Percentiles rank a stretch among this genome's conserved stretches.
phyloP scores from a whole-genome alignment of 2,329 filamentous ascomycete genomes.

The Hypoxylon sp. region DNA sequence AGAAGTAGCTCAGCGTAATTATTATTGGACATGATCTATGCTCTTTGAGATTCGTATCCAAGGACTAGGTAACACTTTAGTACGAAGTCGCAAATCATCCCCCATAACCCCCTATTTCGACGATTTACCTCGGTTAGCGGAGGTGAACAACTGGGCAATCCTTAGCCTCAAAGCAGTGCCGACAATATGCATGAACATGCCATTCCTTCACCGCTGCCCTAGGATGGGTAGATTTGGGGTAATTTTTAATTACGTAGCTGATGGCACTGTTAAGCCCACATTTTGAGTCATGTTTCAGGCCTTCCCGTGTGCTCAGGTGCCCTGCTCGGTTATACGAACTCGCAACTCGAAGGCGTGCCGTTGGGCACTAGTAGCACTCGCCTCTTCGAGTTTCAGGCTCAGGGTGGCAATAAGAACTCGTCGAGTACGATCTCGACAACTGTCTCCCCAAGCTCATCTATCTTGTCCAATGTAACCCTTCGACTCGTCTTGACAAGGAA shows the following conservation, averaged over 20 bases:
- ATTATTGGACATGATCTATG: background rate
- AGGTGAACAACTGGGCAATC: background rate
- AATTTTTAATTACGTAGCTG: background rate
- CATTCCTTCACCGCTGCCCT: background rate
- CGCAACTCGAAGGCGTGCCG: background rate
- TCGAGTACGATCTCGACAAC: slow-evolving; percentile 25
- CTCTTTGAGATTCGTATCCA: background rate
- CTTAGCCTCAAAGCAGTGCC: slow-evolving; percentile 1
- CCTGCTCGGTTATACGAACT: slow-evolving; percentile 1
- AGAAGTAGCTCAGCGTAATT: background rate
- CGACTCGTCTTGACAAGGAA: slow-evolving; percentile 1
- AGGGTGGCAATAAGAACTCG: background rate
- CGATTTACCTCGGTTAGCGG: background rate
- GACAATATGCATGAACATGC: background rate
- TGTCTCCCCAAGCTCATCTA: slow-evolving; percentile 19
- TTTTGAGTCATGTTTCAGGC: slow-evolving; percentile 1
- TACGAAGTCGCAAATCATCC: background rate
- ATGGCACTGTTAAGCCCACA: background rate
- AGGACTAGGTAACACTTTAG: background rate
- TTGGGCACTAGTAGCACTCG: background rate
- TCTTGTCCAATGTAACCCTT: slow-evolving; percentile 4
- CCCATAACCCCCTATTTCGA: background rate
- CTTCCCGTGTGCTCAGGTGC: background rate
- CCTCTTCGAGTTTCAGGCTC: background rate
- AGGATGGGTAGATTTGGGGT: background rate